Evolutionary conservation across 768 basidiomycete species (phyloP), one percentile per base, ranked within the genome.

Genomic region (Amanita pallidorosea): DNA sequence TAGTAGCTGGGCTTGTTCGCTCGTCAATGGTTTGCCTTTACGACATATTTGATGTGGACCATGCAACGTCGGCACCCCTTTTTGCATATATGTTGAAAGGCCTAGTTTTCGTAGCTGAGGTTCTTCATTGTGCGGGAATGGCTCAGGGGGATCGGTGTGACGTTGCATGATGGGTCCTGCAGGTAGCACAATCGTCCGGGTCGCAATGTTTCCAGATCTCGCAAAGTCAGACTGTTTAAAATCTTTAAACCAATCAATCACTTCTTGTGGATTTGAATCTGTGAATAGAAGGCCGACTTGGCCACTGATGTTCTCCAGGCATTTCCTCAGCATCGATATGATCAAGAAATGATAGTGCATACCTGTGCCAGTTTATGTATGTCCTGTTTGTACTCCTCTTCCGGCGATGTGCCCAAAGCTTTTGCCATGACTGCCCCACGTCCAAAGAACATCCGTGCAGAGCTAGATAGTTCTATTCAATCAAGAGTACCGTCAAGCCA

Each of bases 71-170:
- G 95, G 94, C 0, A 96, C 87, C 49, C 96, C 96, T 59, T 78
- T 80, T 52, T 85, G 79, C 75, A 99, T 77, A 27, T 73, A 77
- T 15, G 94, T 98, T 46, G 80, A 72, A 29, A 99, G 69, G 7
- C 96, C 96, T 33, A 98, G 77, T 65, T 88, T 89, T 50, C 96
- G 82, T 47, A 99, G 74, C 63, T 98, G 95, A 18, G 94, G 93
- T 55, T 99, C 96, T 70, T 98, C 92, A 59, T 92, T 93, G 65
- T 97, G 93, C 34, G 96, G 92, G 66, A 98, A 94, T 2, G 90
- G 86, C 57, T 93, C 85, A 35, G 85, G 79, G 0, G 85, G 87
- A 55, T 87, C 83, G 2, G 86, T 84, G 62, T 86, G 75, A 38
- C 75, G 76, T 55, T 80, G 77, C 83, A 93, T 78, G 49, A 97